Evolutionary conservation across 208 protist genomes (phyloP).

Genomic region (Lotmaria passim): DNA sequence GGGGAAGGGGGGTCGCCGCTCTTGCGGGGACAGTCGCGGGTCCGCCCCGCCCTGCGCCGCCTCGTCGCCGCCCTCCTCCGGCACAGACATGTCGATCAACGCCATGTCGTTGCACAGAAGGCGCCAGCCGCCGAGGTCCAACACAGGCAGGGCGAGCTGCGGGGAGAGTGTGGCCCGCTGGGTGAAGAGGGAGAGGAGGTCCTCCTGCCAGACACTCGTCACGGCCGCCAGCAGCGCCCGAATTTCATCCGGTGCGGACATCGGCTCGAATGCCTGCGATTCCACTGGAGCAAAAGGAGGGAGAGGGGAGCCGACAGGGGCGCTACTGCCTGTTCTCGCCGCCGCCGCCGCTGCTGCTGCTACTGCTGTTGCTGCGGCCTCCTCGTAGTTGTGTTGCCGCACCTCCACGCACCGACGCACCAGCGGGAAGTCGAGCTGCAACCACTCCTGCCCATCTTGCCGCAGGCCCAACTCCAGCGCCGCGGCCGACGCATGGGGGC

Average conservation of each 20-base stretch:
- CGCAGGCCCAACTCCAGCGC: conserved; percentile 75
- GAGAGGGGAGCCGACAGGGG: conserved; percentile 5
- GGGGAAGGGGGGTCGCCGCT: not conserved
- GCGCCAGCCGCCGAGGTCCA: conserved; percentile 84
- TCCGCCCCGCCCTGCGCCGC: not conserved
- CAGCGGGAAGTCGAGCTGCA: conserved; percentile 46
- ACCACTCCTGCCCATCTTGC: conserved; percentile 53
- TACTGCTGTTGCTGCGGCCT: not conserved
- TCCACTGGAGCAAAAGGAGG: not conserved
- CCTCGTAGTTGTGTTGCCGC: conserved; percentile 36
- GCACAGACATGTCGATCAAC: conserved; percentile 40
- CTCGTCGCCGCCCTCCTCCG: conserved; percentile 15
- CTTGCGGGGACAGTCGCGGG: not conserved
- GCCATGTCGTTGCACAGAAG: conserved; percentile 74
- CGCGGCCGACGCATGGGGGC: conserved; percentile 53
- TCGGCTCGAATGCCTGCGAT: not conserved
- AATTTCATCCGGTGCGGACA: conserved; percentile 25
- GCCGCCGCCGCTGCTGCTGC: too few relatives aligned
- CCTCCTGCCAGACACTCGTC: conserved; percentile 37
- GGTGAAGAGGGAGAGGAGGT: conserved; percentile 77
- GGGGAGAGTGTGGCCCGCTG: conserved; percentile 51
- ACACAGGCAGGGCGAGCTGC: conserved; percentile 70
- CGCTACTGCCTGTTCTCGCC: too few relatives aligned
- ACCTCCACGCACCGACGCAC: conserved; percentile 33
- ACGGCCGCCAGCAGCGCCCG: not conserved